A percentile compares a stretch with the other conserved stretches of the same genome.
Conservation (phyloP, 1,284 basidiomycete genomes). For the Cerioporus squamosus region DNA sequence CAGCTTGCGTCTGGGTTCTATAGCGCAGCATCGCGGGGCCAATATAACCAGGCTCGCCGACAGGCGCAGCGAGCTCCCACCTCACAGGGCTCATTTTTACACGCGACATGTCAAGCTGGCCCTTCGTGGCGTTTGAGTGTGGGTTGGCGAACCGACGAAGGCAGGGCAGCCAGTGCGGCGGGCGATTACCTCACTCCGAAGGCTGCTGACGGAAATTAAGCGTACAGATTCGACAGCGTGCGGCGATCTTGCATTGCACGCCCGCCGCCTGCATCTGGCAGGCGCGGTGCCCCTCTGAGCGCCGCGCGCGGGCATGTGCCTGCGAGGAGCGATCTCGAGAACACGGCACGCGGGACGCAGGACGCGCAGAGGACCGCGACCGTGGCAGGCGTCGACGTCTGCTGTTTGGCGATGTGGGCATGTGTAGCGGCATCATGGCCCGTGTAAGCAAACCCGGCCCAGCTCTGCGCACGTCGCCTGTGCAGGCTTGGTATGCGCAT, state of each 20-base stretch:
- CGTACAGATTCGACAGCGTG: conserved; percentile 7
- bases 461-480: no score
- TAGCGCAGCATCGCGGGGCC: background rate
- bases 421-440: conserved; percentile 11
- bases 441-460: conserved; percentile 7
- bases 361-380: background rate
- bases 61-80: background rate
- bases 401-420: conserved; percentile 25
- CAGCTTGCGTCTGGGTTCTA: background rate
- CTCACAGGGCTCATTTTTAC: background rate
- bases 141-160: conserved; percentile 1
- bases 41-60: background rate
- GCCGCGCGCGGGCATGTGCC: no score
- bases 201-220: conserved; percentile 21
- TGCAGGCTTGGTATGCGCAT: no score
- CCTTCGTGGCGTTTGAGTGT: conserved; percentile 26
- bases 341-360: background rate
- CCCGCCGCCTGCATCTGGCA: background rate
- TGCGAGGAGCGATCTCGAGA: conserved; percentile 5
- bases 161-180: background rate
- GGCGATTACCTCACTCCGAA: conserved; percentile 14
- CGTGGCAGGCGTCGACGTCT: background rate
- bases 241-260: conserved; percentile 4
- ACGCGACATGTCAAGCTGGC: conserved; percentile 8
- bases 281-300: background rate